These are phyloP conservation scores for Kodamaea laetipori DNA, from an alignment of 805 yeast species.

Conservation along the genomic window DNA sequence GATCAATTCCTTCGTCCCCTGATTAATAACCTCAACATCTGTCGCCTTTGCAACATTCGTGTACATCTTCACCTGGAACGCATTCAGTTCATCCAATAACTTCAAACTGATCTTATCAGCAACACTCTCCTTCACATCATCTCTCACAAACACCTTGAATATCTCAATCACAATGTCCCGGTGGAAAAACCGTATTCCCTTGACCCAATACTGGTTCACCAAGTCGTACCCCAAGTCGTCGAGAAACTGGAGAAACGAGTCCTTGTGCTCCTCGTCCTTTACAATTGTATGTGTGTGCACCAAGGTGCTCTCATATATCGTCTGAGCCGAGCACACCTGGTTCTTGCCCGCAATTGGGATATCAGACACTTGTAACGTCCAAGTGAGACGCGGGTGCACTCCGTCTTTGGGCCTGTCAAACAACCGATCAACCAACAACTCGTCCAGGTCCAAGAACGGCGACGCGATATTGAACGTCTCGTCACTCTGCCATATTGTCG, in stretches of 20 bases:
- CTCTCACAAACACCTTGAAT: slow-evolving; percentile 47
- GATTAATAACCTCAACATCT: slow-evolving; percentile 70
- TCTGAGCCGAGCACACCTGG: slow-evolving; percentile 61
- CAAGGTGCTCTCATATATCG: slow-evolving; percentile 62
- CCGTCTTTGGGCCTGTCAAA: slow-evolving; percentile 20
- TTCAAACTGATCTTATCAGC: slow-evolving; percentile 33
- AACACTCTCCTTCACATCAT: slow-evolving; percentile 24
- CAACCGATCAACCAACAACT: slow-evolving; percentile 31
- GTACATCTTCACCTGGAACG: slow-evolving; percentile 62
- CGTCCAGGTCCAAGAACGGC: slow-evolving; percentile 25
- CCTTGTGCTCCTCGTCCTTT: slow-evolving; percentile 21
- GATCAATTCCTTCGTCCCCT: slow-evolving; percentile 63
- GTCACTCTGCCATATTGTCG: slow-evolving; percentile 47
- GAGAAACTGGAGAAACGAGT: slow-evolving; percentile 46
- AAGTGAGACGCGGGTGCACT: slow-evolving; percentile 28
- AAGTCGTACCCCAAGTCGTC: slow-evolving; percentile 71
- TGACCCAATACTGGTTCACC: slow-evolving; percentile 60
- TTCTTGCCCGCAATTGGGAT: slow-evolving; percentile 75
- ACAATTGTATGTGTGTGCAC: slow-evolving; percentile 48
- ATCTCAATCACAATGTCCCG: slow-evolving; percentile 63
- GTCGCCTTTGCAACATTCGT: slow-evolving; percentile 73
- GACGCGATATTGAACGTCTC: slow-evolving; percentile 25
- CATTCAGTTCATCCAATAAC: slow-evolving; percentile 53
- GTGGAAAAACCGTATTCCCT: slow-evolving; percentile 63
- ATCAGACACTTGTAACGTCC: slow-evolving; percentile 70